Evolutionary conservation across 768 basidiomycete species (phyloP).

Genomic region (Suillus decipiens): DNA sequence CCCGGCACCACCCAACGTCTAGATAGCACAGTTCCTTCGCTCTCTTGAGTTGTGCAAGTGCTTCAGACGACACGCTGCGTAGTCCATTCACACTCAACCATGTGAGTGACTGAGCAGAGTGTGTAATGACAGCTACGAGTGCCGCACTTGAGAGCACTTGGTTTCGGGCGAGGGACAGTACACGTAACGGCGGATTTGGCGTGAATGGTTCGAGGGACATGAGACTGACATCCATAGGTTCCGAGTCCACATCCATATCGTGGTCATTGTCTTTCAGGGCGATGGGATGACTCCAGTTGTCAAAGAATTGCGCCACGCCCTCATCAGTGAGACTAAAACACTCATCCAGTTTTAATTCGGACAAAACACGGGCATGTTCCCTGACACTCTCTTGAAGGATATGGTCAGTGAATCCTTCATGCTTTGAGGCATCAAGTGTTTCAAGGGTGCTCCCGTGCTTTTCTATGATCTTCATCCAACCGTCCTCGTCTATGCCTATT

Average conservation of each 20-base stretch:
- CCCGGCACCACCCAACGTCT: slow-evolving; percentile 86
- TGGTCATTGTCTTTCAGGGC: slow-evolving; percentile 15
- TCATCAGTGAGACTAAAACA: slow-evolving; percentile 66
- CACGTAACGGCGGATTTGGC: slow-evolving; percentile 48
- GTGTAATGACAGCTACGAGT: slow-evolving; percentile 61
- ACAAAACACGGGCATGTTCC: slow-evolving; percentile 47
- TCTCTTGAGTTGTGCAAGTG: slow-evolving; percentile 39
- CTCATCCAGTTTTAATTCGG: slow-evolving; percentile 54
- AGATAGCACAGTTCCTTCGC: slow-evolving; percentile 52
- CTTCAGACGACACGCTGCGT: slow-evolving; percentile 58
- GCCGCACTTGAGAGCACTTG: slow-evolving; percentile 51
- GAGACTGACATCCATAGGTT: not conserved
- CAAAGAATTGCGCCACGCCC: slow-evolving; percentile 72
- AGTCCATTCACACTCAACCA: slow-evolving; percentile 77
- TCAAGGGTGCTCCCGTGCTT: slow-evolving; percentile 56
- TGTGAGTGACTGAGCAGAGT: slow-evolving; percentile 61
- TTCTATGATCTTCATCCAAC: slow-evolving; percentile 55
- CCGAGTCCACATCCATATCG: slow-evolving; percentile 24
- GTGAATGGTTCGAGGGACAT: slow-evolving; percentile 10
- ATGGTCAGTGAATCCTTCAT: slow-evolving; percentile 58
- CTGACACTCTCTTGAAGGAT: slow-evolving; percentile 64
- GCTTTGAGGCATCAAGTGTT: slow-evolving; percentile 71
- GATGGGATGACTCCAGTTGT: slow-evolving; percentile 41
- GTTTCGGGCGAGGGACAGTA: slow-evolving; percentile 67
- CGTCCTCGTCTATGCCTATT: slow-evolving; percentile 54